A percentile compares a stretch with the other conserved stretches of the same genome.
Evolutionary conservation across 139 green algal species (phyloP).

Genomic region (Pleodorina starrii): DNA sequence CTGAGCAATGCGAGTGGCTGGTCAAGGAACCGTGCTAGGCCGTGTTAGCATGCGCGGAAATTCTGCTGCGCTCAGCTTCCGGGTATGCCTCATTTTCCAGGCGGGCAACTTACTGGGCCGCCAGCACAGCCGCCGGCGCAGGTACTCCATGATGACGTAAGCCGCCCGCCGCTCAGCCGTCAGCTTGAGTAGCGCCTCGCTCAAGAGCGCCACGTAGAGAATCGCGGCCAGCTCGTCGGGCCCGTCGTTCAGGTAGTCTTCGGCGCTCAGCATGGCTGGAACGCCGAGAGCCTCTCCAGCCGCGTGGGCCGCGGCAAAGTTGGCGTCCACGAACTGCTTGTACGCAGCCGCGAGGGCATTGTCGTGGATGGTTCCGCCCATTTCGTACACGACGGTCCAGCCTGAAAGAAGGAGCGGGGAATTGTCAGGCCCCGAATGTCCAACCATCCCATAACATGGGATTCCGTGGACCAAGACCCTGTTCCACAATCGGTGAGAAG

Average conservation of each 20-base stretch:
- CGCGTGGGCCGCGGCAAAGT: constrained; percentile 75
- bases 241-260: constrained; percentile 77
- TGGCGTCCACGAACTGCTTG: constrained; percentile 68
- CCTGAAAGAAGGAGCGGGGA: constrained; percentile 32
- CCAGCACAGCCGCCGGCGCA: constrained; percentile 70
- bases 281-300: constrained; percentile 73
- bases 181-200: constrained; percentile 80
- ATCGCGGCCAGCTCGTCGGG: constrained; percentile 80
- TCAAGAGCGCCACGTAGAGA: constrained; percentile 83
- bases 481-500: too few relatives aligned
- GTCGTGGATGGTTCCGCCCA: constrained; percentile 59
- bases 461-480: too few relatives aligned
- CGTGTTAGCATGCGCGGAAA: too few relatives aligned
- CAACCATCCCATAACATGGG: background rate
- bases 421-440: background rate
- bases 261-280: constrained; percentile 76
- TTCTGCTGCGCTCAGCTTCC: too few relatives aligned
- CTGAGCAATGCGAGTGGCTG: too few relatives aligned
- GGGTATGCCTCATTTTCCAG: too few relatives aligned
- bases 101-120: constrained; percentile 27
- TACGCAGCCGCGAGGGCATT: constrained; percentile 49
- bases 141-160: constrained; percentile 68
- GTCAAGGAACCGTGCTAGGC: too few relatives aligned
- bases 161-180: constrained; percentile 81
- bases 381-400: constrained; percentile 70